These are phyloP conservation scores for Tardiomyces blankii DNA, from an alignment of 1,139 yeast species.

Conservation along the genomic window DNA sequence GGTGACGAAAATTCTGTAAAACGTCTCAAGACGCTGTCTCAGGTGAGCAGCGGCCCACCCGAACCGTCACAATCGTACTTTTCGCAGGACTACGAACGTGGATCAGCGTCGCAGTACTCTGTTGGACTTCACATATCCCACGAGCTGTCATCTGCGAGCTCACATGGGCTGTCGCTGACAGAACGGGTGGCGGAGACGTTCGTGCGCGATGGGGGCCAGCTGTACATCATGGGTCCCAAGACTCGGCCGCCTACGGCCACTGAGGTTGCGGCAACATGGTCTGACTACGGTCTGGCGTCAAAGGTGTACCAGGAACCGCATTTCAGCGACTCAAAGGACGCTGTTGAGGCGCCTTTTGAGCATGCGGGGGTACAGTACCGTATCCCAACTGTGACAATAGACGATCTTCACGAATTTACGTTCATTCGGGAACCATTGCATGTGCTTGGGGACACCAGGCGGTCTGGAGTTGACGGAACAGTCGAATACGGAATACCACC, in stretches of 20 bases:
- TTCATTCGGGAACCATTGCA: slow-evolving; percentile 6
- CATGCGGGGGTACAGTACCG: slow-evolving; percentile 58
- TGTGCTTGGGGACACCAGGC: slow-evolving; percentile 1
- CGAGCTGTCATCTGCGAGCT: not conserved
- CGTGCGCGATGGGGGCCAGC: not conserved
- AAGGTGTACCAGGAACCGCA: slow-evolving; percentile 53
- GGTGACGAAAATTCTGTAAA: not conserved
- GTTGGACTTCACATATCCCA: not conserved
- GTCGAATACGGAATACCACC: slow-evolving; percentile 26
- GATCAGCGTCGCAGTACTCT: not conserved
- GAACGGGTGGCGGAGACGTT: not conserved
- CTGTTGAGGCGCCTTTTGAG: slow-evolving; percentile 43
- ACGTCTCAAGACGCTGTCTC: not conserved
- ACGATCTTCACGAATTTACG: slow-evolving; percentile 14
- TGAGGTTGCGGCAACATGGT: slow-evolving; percentile 30
- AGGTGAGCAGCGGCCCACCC: not conserved
- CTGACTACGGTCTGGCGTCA: slow-evolving; percentile 36
- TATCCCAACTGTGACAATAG: slow-evolving; percentile 23
- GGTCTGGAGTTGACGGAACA: not conserved
- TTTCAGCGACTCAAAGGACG: slow-evolving; percentile 42
- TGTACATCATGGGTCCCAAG: not conserved
- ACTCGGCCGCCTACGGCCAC: slow-evolving; percentile 14
- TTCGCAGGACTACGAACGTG: too few species aligned
- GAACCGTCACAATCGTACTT: too few species aligned
- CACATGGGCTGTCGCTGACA: not conserved